Evolutionary conservation across 1,284 basidiomycete species (phyloP).

Genomic region (Ceraceosorus guamensis): DNA sequence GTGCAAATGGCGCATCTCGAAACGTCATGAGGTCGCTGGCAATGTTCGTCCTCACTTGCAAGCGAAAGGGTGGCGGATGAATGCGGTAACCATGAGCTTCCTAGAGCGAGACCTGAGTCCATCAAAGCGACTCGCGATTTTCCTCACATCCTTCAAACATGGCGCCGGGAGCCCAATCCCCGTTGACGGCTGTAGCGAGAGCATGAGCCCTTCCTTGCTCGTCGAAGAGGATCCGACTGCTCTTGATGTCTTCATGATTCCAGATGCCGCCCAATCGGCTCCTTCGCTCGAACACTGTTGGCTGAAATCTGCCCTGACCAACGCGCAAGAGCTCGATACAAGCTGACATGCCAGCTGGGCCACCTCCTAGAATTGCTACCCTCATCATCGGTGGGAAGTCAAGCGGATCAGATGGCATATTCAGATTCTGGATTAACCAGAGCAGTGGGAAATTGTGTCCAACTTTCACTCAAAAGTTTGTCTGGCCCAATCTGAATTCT

Average conservation of each 20-base stretch:
- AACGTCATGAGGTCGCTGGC: constrained; percentile 47
- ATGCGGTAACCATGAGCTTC: constrained; percentile 3
- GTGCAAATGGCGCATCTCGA: constrained; percentile 34
- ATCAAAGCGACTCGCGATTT: not conserved
- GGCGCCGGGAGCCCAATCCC: not conserved
- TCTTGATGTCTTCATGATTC: constrained; percentile 28
- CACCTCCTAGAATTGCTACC: constrained; percentile 51
- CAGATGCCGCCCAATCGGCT: constrained; percentile 23
- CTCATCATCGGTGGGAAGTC: no score
- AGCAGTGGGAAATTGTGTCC: no score
- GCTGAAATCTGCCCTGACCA: constrained; percentile 26
- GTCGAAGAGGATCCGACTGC: constrained; percentile 41
- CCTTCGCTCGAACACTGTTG: constrained; percentile 30
- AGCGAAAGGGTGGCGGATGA: constrained; percentile 38
- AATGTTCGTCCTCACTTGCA: constrained; percentile 44
- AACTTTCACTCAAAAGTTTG: no score
- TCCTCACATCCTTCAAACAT: constrained; percentile 3
- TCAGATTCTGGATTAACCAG: no score
- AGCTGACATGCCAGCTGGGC: constrained; percentile 50
- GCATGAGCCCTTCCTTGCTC: constrained; percentile 9
- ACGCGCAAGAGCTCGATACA: constrained; percentile 47
- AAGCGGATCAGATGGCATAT: no score
- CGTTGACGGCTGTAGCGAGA: constrained; percentile 4
- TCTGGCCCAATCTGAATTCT: no score
- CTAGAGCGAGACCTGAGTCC: constrained; percentile 10